Base-by-base conservation (phyloP, 2,329 filamentous ascomycete species). In the Colletotrichum sp. region DNA sequence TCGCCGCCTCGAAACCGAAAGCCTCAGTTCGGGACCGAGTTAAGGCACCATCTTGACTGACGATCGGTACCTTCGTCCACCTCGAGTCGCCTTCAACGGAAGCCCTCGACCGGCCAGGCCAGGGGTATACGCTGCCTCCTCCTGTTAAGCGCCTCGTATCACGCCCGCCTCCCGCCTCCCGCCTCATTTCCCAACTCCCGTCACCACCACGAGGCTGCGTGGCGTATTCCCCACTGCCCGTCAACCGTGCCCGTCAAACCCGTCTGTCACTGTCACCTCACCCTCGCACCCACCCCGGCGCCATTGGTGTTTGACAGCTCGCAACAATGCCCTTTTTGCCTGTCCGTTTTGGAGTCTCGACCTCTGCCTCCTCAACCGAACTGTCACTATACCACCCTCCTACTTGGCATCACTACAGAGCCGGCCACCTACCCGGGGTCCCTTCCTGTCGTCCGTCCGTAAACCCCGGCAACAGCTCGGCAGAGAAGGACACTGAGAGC, bases 101-200 rank as follows among this genome's bases (percentile, higher is more conserved):
- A 30, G 64, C 30, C 32, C 12, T 34, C 39, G 2, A 34, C 36
- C 39, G 9, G 16, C 30, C n/a, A 27, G 29, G 65, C 27, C 44
- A 32, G 73, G 69, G 32, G 55, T 59, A 55, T 34, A 32, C 15
- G 32, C 30, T 13, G 49, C 32, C n/a, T 30, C n/a, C 22, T 25
- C 30, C 69, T 69, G 39, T 61, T 76, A 72, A 73, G 64, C 55
- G 73, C 69, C 64, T 73, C 73, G 44, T 76, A 52, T 73, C 44
- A 71, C 64, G 70, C 59, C 32, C 30, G 59, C 72, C 61, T 67
- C 27, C 52, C 69, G 29, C 57, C 64, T 76, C 57, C 44, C 63
- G 73, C 70, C 70, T 65, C 44, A 73, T 64, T 68, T 73, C 57
- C 22, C 65, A 66, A 55, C 49, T 64, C 70, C 71, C 32, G 44